Percentiles rank a stretch among this genome's conserved stretches.
These are phyloP conservation scores for Laguncularia racemosa DNA, from an alignment of 345 rosid species.

Conservation along the genomic window DNA sequence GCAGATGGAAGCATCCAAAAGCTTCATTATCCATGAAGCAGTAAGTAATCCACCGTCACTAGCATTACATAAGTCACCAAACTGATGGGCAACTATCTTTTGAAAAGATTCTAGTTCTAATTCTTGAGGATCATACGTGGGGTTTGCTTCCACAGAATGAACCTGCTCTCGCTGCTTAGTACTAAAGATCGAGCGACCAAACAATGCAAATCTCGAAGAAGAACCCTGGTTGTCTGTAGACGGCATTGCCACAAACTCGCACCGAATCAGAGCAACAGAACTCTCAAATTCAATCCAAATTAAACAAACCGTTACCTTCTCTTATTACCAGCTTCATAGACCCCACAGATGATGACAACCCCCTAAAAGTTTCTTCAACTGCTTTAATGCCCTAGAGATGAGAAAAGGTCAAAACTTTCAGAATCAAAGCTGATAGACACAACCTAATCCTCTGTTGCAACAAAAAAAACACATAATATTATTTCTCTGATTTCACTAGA, in stretches of 20 bases:
- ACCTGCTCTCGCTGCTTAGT: slow-evolving; percentile 14
- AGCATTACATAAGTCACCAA: slow-evolving; percentile 18
- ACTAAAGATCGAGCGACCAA: slow-evolving; percentile 22
- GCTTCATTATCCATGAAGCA: slow-evolving; percentile 24
- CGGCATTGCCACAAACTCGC: slow-evolving; percentile 8
- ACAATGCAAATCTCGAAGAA: slow-evolving; percentile 12
- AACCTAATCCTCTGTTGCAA: no score
- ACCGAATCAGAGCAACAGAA: no score
- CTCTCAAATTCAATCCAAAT: no score
- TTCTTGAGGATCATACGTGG: slow-evolving; percentile 6
- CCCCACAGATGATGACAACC: background rate
- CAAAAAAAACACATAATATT: no score
- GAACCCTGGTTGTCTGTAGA: slow-evolving; percentile 12
- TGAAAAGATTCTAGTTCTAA: slow-evolving; percentile 26
- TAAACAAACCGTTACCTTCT: no score
- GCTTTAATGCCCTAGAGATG: no score
- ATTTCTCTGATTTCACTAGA: no score
- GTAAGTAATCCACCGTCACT: slow-evolving; percentile 22
- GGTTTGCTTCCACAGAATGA: slow-evolving; percentile 14
- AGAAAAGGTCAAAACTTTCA: no score
- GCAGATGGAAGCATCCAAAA: slow-evolving; percentile 21
- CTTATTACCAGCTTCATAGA: no score
- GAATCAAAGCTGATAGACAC: no score
- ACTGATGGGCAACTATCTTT: slow-evolving; percentile 15
- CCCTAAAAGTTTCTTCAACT: background rate